A percentile compares a stretch with the other conserved stretches of the same genome.
Evolutionary conservation across 768 basidiomycete species (phyloP).

Genomic region (Hydnomerulius pinastri): DNA sequence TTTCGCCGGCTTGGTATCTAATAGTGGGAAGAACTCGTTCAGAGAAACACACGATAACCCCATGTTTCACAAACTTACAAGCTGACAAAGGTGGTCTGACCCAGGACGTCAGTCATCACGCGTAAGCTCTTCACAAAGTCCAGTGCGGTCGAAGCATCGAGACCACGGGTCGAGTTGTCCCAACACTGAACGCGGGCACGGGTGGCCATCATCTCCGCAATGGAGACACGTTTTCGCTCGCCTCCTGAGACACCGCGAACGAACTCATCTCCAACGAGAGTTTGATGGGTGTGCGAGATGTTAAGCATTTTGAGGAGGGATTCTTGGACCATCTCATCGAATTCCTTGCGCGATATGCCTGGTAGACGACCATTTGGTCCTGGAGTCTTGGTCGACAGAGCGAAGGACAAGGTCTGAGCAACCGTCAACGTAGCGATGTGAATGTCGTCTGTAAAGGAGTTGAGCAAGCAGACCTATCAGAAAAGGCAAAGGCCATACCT

Average conservation of each 20-base stretch:
- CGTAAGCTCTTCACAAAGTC: constrained; percentile 82
- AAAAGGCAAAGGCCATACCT: constrained; percentile 38
- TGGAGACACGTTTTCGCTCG: constrained; percentile 78
- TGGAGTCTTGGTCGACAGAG: constrained; percentile 73
- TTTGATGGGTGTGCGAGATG: constrained; percentile 74
- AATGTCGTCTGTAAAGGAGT: constrained; percentile 57
- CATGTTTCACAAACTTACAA: constrained; percentile 43
- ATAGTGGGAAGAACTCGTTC: not conserved
- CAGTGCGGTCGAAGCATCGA: constrained; percentile 85
- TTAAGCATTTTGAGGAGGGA: constrained; percentile 78
- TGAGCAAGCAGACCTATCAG: not conserved
- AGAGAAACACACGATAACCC: not conserved
- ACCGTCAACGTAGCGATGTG: constrained; percentile 85
- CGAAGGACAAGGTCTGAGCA: constrained; percentile 72
- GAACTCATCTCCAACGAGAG: constrained; percentile 85
- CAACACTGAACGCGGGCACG: constrained; percentile 80
- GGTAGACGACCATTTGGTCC: constrained; percentile 73
- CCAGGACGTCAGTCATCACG: constrained; percentile 80
- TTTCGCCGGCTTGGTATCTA: constrained; percentile 84
- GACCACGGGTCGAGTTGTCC: constrained; percentile 81
- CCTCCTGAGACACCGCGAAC: constrained; percentile 82
- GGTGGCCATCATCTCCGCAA: constrained; percentile 86
- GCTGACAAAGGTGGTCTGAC: constrained; percentile 79
- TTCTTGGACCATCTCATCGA: constrained; percentile 56
- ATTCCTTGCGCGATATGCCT: constrained; percentile 61